phyloP scores from a whole-genome alignment of 73 alveolate species.

The Paramecium bursaria region DNA sequence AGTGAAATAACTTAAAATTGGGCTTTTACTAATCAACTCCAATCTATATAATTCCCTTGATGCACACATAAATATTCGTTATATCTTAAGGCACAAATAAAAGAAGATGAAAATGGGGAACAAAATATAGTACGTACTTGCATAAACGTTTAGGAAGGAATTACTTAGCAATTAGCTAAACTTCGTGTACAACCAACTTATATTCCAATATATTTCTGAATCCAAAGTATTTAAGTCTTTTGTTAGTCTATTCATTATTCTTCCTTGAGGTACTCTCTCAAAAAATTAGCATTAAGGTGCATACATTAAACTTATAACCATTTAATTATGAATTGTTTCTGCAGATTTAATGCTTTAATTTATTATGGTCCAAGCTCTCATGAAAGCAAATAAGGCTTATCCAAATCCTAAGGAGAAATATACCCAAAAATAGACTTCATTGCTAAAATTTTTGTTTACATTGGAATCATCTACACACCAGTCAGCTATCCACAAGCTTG shows the following conservation, averaged over 20 bases:
- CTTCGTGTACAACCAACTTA: conserved; percentile 13
- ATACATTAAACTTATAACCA: conserved; percentile 65
- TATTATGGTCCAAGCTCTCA: not conserved
- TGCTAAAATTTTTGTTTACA: not conserved
- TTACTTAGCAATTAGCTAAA: too few relatives aligned
- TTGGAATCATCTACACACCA: conserved; percentile 7
- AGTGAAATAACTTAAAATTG: conserved; percentile 83
- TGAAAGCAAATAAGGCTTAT: conserved; percentile 19
- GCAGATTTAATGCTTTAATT: conserved; percentile 14
- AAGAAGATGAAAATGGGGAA: conserved; percentile 37
- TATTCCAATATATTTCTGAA: conserved; percentile 16
- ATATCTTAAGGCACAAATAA: conserved; percentile 41
- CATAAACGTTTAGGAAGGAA: conserved; percentile 35
- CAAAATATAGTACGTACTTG: conserved; percentile 49
- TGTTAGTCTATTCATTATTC: conserved; percentile 35
- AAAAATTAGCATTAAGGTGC: conserved; percentile 95
- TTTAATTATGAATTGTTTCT: conserved; percentile 68
- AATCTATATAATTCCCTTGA: conserved; percentile 75
- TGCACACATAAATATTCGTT: conserved; percentile 63
- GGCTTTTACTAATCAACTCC: conserved; percentile 74
- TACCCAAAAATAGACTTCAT: not conserved
- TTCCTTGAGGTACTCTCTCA: conserved; percentile 87
- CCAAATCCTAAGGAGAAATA: not conserved
- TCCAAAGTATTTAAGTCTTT: conserved; percentile 13
- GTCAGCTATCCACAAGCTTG: conserved; percentile 28